Percentiles rank a stretch among this genome's conserved stretches.
Conservation (phyloP, 2,329 filamentous ascomycete species). For the Arthrobotrys sinensis region DNA sequence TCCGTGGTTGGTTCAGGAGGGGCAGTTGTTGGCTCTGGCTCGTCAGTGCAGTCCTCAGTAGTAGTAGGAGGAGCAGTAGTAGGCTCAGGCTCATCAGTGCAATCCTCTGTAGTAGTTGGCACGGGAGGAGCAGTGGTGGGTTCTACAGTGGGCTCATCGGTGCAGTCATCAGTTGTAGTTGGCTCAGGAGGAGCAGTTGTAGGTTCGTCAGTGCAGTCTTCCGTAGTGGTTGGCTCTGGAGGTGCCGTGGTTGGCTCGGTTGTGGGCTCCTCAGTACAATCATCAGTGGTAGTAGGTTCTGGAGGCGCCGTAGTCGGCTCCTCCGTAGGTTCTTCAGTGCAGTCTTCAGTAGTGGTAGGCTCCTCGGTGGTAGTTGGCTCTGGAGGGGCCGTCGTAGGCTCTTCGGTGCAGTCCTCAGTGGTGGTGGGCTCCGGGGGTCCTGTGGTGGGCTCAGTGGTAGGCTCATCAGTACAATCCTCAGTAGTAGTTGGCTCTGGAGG, state of each 20-base stretch:
- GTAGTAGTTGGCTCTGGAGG: constrained; percentile 39
- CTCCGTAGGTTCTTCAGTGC: constrained; percentile 41
- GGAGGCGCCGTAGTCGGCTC: constrained; percentile 30
- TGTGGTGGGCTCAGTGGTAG: constrained; percentile 28
- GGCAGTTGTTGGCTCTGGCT: constrained; percentile 25
- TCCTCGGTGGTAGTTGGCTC: constrained; percentile 35
- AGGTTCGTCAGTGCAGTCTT: constrained; percentile 49
- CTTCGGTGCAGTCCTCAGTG: constrained; percentile 44
- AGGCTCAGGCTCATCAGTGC: constrained; percentile 49
- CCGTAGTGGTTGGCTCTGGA: constrained; percentile 29
- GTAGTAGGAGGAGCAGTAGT: constrained; percentile 23
- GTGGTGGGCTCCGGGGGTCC: constrained; percentile 37
- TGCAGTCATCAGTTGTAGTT: constrained; percentile 37
- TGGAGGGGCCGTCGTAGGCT: constrained; percentile 24
- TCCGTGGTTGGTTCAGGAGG: constrained; percentile 42
- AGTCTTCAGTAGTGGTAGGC: constrained; percentile 45
- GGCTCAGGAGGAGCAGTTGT: constrained; percentile 22
- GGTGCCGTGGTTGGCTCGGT: constrained; percentile 19
- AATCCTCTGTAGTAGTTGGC: constrained; percentile 46
- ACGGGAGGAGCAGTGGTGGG: constrained; percentile 29
- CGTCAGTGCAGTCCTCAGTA: constrained; percentile 33
- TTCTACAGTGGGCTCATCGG: constrained; percentile 33
- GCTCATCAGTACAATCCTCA: constrained; percentile 45
- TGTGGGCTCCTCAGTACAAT: constrained; percentile 47
- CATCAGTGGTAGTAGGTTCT: constrained; percentile 32